Percentiles rank a stretch among this genome's conserved stretches.
phyloP scores from a whole-genome alignment of 225 moss, liverwort and hornwort species.

The Thuidium tamariscinum region DNA sequence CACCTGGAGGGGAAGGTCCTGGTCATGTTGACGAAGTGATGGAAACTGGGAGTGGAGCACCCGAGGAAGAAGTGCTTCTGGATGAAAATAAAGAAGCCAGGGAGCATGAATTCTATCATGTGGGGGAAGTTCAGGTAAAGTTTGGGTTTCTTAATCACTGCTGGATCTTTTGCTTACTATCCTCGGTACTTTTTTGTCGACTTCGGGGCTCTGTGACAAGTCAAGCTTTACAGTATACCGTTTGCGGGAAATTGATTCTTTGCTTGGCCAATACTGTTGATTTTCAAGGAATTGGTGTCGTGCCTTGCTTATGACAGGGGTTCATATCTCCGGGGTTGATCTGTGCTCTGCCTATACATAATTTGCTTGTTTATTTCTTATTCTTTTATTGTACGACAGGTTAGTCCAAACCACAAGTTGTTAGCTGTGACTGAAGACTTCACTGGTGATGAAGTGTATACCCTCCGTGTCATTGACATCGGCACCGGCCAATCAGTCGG shows the following conservation, averaged over 20 bases:
- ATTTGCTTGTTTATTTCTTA: neutral
- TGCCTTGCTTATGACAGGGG: neutral
- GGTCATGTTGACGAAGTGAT: slow-evolving; percentile 71
- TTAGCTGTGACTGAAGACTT: slow-evolving; percentile 80
- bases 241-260: neutral
- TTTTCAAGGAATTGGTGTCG: neutral
- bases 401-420: slow-evolving; percentile 79
- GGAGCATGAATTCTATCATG: slow-evolving; percentile 63
- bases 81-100: slow-evolving; percentile 73
- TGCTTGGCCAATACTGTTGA: neutral
- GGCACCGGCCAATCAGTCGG: slow-evolving; percentile 48
- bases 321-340: neutral
- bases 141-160: neutral
- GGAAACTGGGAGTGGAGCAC: slow-evolving; percentile 46
- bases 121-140: slow-evolving; percentile 56
- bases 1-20: slow-evolving; percentile 63
- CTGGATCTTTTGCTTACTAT: neutral
- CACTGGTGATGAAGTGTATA: slow-evolving; percentile 76
- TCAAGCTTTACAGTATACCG: neutral
- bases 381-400: slow-evolving; percentile 25
- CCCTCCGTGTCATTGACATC: slow-evolving; percentile 68
- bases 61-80: slow-evolving; percentile 62
- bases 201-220: neutral
- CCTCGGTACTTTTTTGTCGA: neutral
- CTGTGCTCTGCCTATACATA: neutral